Evolutionary conservation across 2,329 filamentous ascomycete genomes (phyloP).

Genomic region (Domatiomyces globalis): DNA sequence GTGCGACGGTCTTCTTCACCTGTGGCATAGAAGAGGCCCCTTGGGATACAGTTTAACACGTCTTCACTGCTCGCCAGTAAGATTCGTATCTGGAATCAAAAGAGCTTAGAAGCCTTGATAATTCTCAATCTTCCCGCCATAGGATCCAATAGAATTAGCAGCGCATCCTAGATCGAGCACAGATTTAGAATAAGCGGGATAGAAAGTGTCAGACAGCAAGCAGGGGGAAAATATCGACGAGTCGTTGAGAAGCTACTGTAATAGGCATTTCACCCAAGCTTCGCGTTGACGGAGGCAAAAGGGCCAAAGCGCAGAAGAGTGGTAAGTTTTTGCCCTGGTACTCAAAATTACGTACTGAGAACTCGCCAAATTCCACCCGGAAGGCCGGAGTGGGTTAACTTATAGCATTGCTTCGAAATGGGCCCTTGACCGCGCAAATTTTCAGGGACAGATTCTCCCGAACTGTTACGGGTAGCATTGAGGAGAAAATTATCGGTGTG

Average conservation of each 20-base stretch:
- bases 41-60: not conserved
- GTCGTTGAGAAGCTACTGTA: not conserved
- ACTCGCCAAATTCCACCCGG: not conserved
- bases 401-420: not conserved
- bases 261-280: not conserved
- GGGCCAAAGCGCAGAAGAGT: not conserved
- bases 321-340: not conserved
- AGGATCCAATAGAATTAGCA: not conserved
- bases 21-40: slow-evolving; percentile 10
- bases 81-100: not conserved
- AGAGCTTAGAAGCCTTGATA: not conserved
- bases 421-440: not conserved
- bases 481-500: too few species aligned
- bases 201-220: not conserved
- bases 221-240: not conserved
- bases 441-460: too few species aligned
- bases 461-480: too few species aligned
- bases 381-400: not conserved
- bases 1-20: slow-evolving; percentile 60
- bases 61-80: too few species aligned
- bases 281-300: not conserved
- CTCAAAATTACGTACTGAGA: not conserved
- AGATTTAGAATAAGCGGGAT: not conserved
- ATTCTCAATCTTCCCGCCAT: too few species aligned
- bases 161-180: not conserved